phyloP scores from a whole-genome alignment of 1,139 yeast species.

The Geotrichum aggregatum region DNA sequence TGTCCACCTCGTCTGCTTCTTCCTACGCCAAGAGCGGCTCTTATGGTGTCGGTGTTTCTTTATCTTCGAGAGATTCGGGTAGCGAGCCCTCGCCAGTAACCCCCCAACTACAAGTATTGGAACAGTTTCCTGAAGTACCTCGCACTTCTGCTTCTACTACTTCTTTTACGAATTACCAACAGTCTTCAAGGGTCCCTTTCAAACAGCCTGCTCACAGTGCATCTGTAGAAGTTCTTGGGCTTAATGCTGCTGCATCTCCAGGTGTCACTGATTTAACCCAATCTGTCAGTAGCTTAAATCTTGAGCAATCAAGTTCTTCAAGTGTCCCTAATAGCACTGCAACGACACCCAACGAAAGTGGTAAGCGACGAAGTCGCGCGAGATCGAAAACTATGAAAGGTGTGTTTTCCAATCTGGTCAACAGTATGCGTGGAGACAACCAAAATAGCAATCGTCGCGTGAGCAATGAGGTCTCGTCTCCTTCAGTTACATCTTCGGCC shows the following conservation, averaged over 20 bases:
- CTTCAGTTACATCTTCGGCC: conserved; percentile 35
- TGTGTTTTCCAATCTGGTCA: conserved; percentile 49
- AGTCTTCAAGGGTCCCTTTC: conserved; percentile 11
- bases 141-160: conserved; percentile 14
- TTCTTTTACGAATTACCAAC: conserved; percentile 13
- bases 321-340: conserved; percentile 14
- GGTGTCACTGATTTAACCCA: conserved; percentile 19
- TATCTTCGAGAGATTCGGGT: conserved; percentile 5
- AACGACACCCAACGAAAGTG: conserved; percentile 18
- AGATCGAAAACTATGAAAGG: conserved; percentile 45
- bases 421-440: conserved; percentile 41
- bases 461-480: conserved; percentile 6
- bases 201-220: conserved; percentile 12
- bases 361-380: conserved; percentile 29
- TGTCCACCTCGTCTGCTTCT: conserved; percentile 11
- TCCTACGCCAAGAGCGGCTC: neutral
- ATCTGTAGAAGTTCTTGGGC: conserved; percentile 14
- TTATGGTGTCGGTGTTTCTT: neutral
- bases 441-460: conserved; percentile 14
- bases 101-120: conserved; percentile 24
- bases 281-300: conserved; percentile 18
- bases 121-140: conserved; percentile 10
- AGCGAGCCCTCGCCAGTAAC: conserved; percentile 22
- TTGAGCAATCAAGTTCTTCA: conserved; percentile 12
- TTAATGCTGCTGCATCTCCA: conserved; percentile 10